These are phyloP conservation scores for Phoma sp. DNA, from an alignment of 2,329 filamentous ascomycete genomes.

Conservation along the genomic window DNA sequence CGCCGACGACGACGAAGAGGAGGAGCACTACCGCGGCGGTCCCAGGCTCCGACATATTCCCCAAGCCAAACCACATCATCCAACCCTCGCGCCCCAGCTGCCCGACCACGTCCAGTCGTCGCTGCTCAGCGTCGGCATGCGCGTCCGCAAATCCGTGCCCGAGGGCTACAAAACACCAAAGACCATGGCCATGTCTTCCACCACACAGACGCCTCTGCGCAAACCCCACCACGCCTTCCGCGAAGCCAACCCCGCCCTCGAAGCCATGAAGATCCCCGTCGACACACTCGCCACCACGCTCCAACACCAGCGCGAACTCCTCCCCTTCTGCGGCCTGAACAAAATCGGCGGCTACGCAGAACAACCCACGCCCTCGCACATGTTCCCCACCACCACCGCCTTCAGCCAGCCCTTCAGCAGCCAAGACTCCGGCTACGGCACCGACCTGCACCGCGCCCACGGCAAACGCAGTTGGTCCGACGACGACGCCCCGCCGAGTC, in stretches of 20 bases:
- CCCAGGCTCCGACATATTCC: slow-evolving; percentile 11
- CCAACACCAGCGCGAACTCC: slow-evolving; percentile 65
- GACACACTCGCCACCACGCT: slow-evolving; percentile 18
- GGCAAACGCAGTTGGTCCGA: slow-evolving; percentile 55
- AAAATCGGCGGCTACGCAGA: slow-evolving; percentile 73
- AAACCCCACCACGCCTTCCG: slow-evolving; percentile 7
- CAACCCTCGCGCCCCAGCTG: slow-evolving; percentile 57
- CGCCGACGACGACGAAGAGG: slow-evolving; percentile 32
- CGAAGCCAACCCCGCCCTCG: slow-evolving; percentile 21
- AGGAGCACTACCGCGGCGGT: slow-evolving; percentile 36
- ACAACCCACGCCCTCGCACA: slow-evolving; percentile 58
- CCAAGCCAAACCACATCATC: slow-evolving; percentile 25
- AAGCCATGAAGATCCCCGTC: slow-evolving; percentile 8
- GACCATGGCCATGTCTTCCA: slow-evolving; percentile 36
- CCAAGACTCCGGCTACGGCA: slow-evolving; percentile 40
- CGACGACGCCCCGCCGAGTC: slow-evolving; percentile 36
- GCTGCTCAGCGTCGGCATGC: slow-evolving; percentile 92
- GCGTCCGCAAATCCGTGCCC: slow-evolving; percentile 88
- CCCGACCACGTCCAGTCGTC: slow-evolving; percentile 76
- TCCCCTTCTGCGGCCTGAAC: slow-evolving; percentile 82
- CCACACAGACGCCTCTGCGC: slow-evolving; percentile 4
- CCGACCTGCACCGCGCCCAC: slow-evolving; percentile 30
- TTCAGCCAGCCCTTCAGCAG: slow-evolving; percentile 46
- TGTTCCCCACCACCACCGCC: slow-evolving; percentile 43
- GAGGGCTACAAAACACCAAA: slow-evolving; percentile 89